phyloP scores from a whole-genome alignment of 768 basidiomycete genomes.

The Leccinellum albellum region DNA sequence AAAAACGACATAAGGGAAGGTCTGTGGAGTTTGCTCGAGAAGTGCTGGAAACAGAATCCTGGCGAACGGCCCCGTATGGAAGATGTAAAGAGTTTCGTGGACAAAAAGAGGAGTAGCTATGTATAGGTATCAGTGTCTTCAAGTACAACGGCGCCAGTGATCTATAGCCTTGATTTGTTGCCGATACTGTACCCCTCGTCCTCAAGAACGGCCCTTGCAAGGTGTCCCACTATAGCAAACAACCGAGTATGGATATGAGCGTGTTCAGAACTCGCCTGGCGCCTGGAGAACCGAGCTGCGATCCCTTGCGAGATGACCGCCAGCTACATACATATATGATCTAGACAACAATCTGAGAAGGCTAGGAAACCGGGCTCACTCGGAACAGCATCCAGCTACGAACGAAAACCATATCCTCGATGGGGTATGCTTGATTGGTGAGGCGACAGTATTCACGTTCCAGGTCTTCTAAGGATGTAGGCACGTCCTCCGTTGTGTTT shows the following conservation, averaged over 20 bases:
- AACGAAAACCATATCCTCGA: slow-evolving; percentile 73
- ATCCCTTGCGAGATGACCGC: slow-evolving; percentile 88
- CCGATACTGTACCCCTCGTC: slow-evolving; percentile 41
- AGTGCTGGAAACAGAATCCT: slow-evolving; percentile 17
- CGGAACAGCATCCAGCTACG: slow-evolving; percentile 84
- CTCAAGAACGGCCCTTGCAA: slow-evolving; percentile 60
- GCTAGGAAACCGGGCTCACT: slow-evolving; percentile 36
- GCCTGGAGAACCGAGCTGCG: slow-evolving; percentile 77
- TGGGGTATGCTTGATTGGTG: slow-evolving; percentile 65
- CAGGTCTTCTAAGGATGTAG: slow-evolving; percentile 65
- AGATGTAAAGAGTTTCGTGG: slow-evolving; percentile 13
- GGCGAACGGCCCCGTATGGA: slow-evolving; percentile 13
- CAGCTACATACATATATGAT: slow-evolving; percentile 38
- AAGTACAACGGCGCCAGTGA: background rate
- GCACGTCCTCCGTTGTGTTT: slow-evolving; percentile 49
- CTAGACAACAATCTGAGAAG: background rate
- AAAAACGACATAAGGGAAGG: slow-evolving; percentile 14
- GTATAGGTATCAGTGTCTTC: background rate
- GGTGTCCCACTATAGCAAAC: slow-evolving; percentile 60
- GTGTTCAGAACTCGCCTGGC: slow-evolving; percentile 85
- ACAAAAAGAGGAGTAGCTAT: slow-evolving; percentile 18
- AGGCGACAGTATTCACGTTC: slow-evolving; percentile 79
- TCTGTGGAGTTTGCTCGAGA: slow-evolving; percentile 17
- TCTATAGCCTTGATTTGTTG: slow-evolving; percentile 26
- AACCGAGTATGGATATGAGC: slow-evolving; percentile 45